A percentile compares a stretch with the other conserved stretches of the same genome.
Conservation (phyloP, 139 green algal species). For the Choricystis sp. region DNA sequence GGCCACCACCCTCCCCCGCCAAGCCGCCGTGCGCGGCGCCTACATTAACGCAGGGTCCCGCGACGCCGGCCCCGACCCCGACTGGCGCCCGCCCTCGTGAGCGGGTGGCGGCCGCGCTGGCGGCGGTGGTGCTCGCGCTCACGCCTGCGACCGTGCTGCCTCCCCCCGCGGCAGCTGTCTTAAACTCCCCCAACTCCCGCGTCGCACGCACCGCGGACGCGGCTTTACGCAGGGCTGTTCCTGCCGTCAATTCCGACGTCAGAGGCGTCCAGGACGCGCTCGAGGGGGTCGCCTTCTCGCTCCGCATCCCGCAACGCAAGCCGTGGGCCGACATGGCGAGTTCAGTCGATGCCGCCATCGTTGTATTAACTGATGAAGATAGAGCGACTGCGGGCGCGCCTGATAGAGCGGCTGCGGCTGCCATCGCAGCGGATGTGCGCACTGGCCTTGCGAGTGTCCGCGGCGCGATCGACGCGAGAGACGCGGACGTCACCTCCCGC, state of each 20-base stretch:
- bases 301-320: conserved; percentile 68
- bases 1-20: conserved; percentile 11
- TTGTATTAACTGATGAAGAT: too few relatives aligned
- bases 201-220: conserved; percentile 44
- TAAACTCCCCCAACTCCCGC: conserved; percentile 47
- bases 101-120: conserved; percentile 1
- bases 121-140: conserved; percentile 6
- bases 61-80: conserved; percentile 34
- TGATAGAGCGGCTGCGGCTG: conserved; percentile 2
- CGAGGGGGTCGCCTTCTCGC: conserved; percentile 47
- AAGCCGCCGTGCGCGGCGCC: conserved; percentile 30
- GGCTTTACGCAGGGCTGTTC: conserved; percentile 50
- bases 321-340: conserved; percentile 59
- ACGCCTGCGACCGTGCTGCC: background rate
- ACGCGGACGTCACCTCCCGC: conserved; percentile 20
- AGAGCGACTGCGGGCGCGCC: too few relatives aligned
- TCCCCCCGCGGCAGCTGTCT: conserved; percentile 31
- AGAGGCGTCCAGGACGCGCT: conserved; percentile 27
- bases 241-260: conserved; percentile 57
- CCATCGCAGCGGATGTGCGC: too few relatives aligned
- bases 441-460: conserved; percentile 14
- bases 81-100: too few relatives aligned
- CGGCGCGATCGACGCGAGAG: conserved; percentile 14
- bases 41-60: conserved; percentile 47
- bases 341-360: conserved; percentile 20